Percentiles rank a stretch among this genome's conserved stretches.
phyloP scores from a whole-genome alignment of 768 basidiomycete genomes.

The Lactarius pseudohatsudake region DNA sequence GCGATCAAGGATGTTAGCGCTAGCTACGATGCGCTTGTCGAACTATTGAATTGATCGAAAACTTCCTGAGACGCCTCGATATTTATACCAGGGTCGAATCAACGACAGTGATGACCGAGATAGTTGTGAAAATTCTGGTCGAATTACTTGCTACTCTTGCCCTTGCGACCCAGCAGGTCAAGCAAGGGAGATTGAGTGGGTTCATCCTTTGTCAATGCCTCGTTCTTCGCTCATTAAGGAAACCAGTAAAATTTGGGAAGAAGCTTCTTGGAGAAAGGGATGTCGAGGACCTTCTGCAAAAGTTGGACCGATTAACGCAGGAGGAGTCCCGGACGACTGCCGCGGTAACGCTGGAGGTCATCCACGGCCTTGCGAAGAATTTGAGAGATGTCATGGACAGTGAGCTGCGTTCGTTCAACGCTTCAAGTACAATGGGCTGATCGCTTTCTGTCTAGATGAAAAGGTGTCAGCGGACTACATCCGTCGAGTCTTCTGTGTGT shows the following conservation, averaged over 20 bases:
- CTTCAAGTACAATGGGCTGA: not conserved
- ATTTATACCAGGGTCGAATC: not conserved
- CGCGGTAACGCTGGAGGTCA: not conserved
- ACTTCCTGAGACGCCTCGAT: not conserved
- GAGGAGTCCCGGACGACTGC: not conserved
- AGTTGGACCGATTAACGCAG: not conserved
- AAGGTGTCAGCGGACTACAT: not conserved
- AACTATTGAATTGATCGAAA: not conserved
- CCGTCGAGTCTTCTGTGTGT: not conserved
- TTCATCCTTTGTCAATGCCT: not conserved
- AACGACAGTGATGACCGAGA: not conserved
- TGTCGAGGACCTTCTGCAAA: not conserved
- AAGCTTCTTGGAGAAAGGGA: not conserved
- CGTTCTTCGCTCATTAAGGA: not conserved
- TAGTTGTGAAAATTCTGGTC: not conserved
- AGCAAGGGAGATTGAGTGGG: conserved; percentile 1
- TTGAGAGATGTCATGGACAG: not conserved
- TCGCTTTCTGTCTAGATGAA: not conserved
- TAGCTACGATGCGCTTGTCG: not conserved
- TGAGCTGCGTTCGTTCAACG: not conserved
- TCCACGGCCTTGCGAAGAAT: not conserved
- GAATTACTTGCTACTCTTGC: not conserved
- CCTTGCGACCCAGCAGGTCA: not conserved
- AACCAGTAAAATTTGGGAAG: not conserved
- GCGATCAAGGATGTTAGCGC: not conserved